phyloP scores from a whole-genome alignment of 2,329 filamentous ascomycete species.

The Didymella sp. region DNA sequence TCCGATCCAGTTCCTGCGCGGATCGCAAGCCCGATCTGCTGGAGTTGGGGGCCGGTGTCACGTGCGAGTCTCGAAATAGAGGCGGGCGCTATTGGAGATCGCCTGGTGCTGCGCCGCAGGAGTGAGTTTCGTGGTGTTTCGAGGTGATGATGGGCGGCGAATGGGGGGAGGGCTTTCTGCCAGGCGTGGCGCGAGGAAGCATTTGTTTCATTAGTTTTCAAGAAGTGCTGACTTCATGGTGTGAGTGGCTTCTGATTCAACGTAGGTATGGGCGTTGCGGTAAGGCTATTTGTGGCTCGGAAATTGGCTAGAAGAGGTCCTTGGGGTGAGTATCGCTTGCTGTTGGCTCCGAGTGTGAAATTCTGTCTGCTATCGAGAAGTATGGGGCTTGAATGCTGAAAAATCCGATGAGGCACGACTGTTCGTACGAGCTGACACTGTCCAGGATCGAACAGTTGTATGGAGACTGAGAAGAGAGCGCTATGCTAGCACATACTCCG shows the following conservation, averaged over 20 bases:
- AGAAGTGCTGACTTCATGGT: background rate
- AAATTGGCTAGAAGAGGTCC: no score
- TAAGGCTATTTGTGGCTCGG: background rate
- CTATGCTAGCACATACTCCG: no score
- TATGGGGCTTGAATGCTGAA: no score
- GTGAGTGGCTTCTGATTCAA: background rate
- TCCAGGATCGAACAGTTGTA: no score
- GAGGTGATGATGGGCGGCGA: slow-evolving; percentile 9
- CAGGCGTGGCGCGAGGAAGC: slow-evolving; percentile 20
- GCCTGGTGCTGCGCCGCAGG: slow-evolving; percentile 27
- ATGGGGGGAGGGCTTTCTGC: slow-evolving; percentile 27
- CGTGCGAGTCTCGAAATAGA: slow-evolving; percentile 5
- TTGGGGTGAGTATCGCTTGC: no score
- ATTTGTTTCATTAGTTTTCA: background rate
- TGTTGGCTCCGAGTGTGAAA: no score
- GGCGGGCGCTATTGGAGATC: slow-evolving; percentile 27
- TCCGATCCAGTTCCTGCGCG: background rate
- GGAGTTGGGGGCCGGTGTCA: slow-evolving; percentile 2
- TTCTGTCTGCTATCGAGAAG: no score
- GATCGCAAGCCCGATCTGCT: background rate
- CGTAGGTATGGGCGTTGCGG: background rate
- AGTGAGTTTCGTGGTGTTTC: slow-evolving; percentile 18
- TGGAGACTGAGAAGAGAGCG: no score
- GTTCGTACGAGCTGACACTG: no score
- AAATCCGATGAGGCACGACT: no score